Evolutionary conservation across 1,139 yeast genomes (phyloP).

Genomic region (Arxiozyma telluris): DNA sequence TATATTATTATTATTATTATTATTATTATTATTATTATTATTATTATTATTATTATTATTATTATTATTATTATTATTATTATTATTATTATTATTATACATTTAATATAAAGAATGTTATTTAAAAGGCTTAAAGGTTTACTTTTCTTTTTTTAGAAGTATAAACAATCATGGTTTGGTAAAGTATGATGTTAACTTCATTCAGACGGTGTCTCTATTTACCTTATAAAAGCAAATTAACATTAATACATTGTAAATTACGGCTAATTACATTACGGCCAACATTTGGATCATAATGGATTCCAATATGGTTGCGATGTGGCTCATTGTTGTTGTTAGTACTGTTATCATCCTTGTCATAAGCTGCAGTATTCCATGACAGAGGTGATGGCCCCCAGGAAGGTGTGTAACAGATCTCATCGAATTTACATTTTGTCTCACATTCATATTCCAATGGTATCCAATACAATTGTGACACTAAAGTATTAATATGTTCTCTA

Average conservation of each 20-base stretch:
- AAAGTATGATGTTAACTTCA: too few species aligned
- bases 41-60: too few species aligned
- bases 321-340: neutral
- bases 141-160: neutral
- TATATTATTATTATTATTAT: too few species aligned
- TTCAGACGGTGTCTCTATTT: neutral
- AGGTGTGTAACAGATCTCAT: conserved; percentile 45
- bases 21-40: too few species aligned
- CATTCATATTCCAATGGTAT: conserved; percentile 36
- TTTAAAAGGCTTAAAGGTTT: neutral
- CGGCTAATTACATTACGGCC: conserved; percentile 15
- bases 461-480: conserved; percentile 36
- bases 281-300: conserved; percentile 11
- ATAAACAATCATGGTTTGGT: neutral
- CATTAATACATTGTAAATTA: conserved; percentile 16
- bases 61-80: too few species aligned
- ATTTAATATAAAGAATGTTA: neutral
- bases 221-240: conserved; percentile 6
- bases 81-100: too few species aligned
- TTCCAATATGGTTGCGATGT: conserved; percentile 10
- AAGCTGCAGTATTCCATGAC: conserved; percentile 22
- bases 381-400: conserved; percentile 53
- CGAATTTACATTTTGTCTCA: conserved; percentile 33
- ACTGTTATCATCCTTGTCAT: neutral
- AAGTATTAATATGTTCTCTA: conserved; percentile 11